Evolutionary conservation across 208 protist genomes (phyloP), one percentile per base, ranked within the genome.

Genomic region (Angomonas ambiguus): DNA sequence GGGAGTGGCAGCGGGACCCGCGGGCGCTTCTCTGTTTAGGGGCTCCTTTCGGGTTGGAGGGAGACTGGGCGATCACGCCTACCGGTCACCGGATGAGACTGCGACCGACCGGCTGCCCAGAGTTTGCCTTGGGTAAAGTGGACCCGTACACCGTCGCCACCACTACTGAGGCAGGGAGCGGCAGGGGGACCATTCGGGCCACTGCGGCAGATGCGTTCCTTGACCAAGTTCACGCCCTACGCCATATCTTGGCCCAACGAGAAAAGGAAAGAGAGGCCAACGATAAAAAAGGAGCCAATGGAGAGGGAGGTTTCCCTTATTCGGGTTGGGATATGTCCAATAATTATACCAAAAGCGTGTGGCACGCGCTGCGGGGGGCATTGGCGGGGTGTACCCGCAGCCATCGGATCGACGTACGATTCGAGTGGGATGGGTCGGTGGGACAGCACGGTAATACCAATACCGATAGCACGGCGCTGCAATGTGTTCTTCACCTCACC

Each of bases 321-420:
- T 13, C 55, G 10, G 24, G 24, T 0, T 89, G 83, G 83, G 70
- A 80, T 11, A 32, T 35, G 25, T 79, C 71, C 1, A 69, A 63
- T 1, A 74, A 86, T 67, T 86, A 84, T 55, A 67, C 48, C 1
- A 86, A 79, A 62, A 89, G 83, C 56, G 28, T 78, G 0, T 83
- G 77, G 83, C 83, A 89, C 61, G 77, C 77, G 10, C 81, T 71
- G 31, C 74, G 67, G n/a, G 82, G 72, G 8, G 82, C 82, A 33
- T 24, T 87, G 35, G 63, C 74, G 8, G 65, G 65, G 25, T 69
- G 65, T 51, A 65, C 78, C 45, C 69, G 41, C 10, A 55, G 53
- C 2, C 71, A 80, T 24, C 42, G 79, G 4, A 13, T 68, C 24
- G 45, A 80, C 4, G 27, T 73, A 3, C 64, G 76, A 55, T 55